Conservation (phyloP, 768 basidiomycete genomes). For the Hortiboletus flavorubellus region DNA sequence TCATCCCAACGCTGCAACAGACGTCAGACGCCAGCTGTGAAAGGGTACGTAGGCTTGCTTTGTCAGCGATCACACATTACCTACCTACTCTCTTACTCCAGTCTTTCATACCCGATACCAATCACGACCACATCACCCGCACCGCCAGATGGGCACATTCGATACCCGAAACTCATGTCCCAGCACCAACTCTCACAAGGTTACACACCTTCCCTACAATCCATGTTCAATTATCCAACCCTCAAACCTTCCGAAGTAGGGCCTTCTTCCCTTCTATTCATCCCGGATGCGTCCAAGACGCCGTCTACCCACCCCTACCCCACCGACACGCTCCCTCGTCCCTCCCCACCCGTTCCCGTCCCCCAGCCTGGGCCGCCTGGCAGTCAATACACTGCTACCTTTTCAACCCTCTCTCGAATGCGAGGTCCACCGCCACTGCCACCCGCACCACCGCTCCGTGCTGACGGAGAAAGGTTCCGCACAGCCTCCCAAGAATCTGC, state of each 20-base stretch:
- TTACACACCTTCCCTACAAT: conserved; percentile 71
- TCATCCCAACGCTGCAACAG: conserved; percentile 26
- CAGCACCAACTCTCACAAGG: conserved; percentile 76
- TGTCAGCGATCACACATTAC: conserved; percentile 6
- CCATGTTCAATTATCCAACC: conserved; percentile 56
- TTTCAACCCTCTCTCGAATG: conserved; percentile 27
- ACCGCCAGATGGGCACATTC: conserved; percentile 43
- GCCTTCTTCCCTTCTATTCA: conserved; percentile 46
- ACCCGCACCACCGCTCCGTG: conserved; percentile 23
- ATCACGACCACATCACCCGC: conserved; percentile 71
- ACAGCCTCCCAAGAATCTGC: conserved; percentile 35
- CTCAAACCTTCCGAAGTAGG: conserved; percentile 33
- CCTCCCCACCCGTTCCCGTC: conserved; percentile 27
- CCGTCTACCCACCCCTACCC: conserved; percentile 30
- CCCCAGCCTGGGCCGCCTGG: conserved; percentile 3
- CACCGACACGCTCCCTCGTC: conserved; percentile 33
- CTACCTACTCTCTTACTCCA: conserved; percentile 20
- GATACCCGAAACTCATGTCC: conserved; percentile 74
- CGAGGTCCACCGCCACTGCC: conserved; percentile 22
- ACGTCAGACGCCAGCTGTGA: conserved; percentile 27
- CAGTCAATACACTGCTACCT: conserved; percentile 21
- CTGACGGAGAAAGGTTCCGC: conserved; percentile 27
- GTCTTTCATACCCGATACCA: conserved; percentile 47
- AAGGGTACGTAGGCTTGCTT: conserved; percentile 33
- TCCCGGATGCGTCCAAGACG: conserved; percentile 30